Conservation (phyloP, 371 early-diverging fungal species). For the Catenaria anguillulae region DNA sequence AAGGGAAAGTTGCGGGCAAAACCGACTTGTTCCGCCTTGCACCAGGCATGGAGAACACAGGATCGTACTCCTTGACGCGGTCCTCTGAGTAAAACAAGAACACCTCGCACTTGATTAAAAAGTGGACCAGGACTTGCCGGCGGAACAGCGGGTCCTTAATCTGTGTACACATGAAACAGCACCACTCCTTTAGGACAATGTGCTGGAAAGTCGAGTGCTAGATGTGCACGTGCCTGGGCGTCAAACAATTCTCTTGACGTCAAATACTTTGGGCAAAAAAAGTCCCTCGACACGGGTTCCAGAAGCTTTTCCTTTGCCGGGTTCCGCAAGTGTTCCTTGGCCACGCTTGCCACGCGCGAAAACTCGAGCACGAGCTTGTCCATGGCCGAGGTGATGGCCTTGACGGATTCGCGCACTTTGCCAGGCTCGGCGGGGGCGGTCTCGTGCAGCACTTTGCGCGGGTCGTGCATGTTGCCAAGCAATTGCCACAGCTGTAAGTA, state of each 20-base stretch:
- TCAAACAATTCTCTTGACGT: background rate
- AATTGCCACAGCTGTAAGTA: background rate
- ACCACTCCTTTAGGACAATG: too few relatives aligned
- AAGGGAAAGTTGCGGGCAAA: too few relatives aligned
- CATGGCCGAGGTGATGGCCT: background rate
- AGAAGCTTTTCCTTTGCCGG: background rate
- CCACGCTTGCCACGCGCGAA: background rate
- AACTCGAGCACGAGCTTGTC: background rate
- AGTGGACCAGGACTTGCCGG: conserved; percentile 1
- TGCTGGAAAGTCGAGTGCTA: too few relatives aligned
- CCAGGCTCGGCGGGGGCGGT: too few relatives aligned
- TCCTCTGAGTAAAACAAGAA: background rate
- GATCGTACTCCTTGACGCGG: background rate
- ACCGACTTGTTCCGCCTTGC: too few relatives aligned
- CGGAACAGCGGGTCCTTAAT: background rate
- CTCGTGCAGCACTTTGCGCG: too few relatives aligned
- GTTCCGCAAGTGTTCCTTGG: background rate
- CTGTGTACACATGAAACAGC: too few relatives aligned
- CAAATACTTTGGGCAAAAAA: background rate
- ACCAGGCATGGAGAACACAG: too few relatives aligned
- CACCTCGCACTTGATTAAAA: background rate
- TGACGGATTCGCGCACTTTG: background rate
- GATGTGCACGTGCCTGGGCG: background rate
- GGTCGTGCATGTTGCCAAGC: too few relatives aligned
- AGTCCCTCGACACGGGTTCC: background rate